Conservation (phyloP, 768 basidiomycete genomes). For the Boletus reticuloceps region DNA sequence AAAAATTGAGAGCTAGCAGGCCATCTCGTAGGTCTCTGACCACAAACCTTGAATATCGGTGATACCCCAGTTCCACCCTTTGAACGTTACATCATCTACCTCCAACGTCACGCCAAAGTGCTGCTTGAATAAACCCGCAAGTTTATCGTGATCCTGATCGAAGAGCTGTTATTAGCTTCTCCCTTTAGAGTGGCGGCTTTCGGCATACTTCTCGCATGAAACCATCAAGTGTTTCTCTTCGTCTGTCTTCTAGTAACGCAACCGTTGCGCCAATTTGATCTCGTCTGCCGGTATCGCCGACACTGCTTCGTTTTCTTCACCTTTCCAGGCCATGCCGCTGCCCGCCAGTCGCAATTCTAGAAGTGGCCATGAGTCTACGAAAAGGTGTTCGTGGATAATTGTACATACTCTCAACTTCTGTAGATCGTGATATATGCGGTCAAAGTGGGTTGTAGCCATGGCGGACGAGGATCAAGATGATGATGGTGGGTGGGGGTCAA, state of each 20-base stretch:
- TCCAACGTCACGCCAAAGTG: conserved; percentile 87
- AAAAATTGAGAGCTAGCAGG: not conserved
- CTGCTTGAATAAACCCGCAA: conserved; percentile 79
- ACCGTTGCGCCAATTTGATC: conserved; percentile 89
- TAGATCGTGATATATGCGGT: conserved; percentile 73
- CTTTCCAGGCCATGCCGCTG: conserved; percentile 95
- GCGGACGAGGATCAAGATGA: not conserved
- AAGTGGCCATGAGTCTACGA: not conserved
- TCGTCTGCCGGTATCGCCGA: conserved; percentile 64
- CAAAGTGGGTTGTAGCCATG: conserved; percentile 78
- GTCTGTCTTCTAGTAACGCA: conserved; percentile 77
- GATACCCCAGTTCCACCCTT: conserved; percentile 98
- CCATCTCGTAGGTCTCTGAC: not conserved
- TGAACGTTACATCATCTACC: conserved; percentile 82
- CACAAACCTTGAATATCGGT: conserved; percentile 86
- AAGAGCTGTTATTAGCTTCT: too few species aligned
- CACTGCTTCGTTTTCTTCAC: conserved; percentile 60
- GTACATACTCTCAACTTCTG: conserved; percentile 80
- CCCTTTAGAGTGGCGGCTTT: too few species aligned
- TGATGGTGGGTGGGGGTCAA: too few species aligned
- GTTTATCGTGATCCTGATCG: conserved; percentile 48
- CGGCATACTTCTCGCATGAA: conserved; percentile 77
- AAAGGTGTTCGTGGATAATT: not conserved
- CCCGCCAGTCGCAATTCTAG: conserved; percentile 83
- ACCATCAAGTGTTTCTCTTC: conserved; percentile 87